Evolutionary conservation across 371 early-diverging fungal species (phyloP).

Genomic region (Modicella reniformis): DNA sequence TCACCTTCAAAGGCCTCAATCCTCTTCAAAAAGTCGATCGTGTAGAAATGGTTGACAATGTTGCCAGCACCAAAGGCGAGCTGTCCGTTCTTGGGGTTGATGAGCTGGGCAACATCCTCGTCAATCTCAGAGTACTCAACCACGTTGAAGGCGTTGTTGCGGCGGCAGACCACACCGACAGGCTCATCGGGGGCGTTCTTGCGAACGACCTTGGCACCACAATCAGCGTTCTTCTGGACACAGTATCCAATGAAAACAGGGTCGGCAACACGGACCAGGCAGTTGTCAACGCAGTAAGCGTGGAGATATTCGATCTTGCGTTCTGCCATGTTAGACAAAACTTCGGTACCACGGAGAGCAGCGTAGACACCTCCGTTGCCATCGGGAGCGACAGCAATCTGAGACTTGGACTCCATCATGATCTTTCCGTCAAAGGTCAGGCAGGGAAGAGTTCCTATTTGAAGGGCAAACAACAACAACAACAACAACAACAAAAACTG

Average conservation of each 20-base stretch:
- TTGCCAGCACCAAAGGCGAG: conserved; percentile 74
- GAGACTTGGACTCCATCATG: conserved; percentile 24
- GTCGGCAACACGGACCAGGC: conserved; percentile 72
- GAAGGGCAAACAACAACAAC: too few species aligned
- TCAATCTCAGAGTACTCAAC: conserved; percentile 80
- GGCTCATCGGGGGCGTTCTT: conserved; percentile 68
- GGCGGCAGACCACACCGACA: conserved; percentile 73
- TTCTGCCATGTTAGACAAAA: conserved; percentile 66
- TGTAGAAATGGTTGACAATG: conserved; percentile 82
- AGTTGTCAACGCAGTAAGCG: conserved; percentile 77
- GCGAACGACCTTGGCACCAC: conserved; percentile 75
- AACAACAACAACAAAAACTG: neutral
- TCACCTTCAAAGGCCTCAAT: conserved; percentile 31
- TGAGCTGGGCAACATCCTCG: conserved; percentile 54
- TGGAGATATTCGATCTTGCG: conserved; percentile 72
- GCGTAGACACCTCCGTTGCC: conserved; percentile 86
- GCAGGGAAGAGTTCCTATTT: conserved; percentile 43
- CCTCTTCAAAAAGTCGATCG: conserved; percentile 65
- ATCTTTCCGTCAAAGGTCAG: conserved; percentile 35
- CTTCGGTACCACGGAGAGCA: conserved; percentile 71
- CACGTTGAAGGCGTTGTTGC: conserved; percentile 65
- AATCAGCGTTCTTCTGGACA: conserved; percentile 64
- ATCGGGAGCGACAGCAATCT: conserved; percentile 77
- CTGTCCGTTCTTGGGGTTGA: conserved; percentile 46
- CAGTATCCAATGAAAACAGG: conserved; percentile 75